Percentiles rank a stretch among this genome's conserved stretches.
phyloP scores from a whole-genome alignment of 1,284 basidiomycete genomes.

The Tilletia horrida region DNA sequence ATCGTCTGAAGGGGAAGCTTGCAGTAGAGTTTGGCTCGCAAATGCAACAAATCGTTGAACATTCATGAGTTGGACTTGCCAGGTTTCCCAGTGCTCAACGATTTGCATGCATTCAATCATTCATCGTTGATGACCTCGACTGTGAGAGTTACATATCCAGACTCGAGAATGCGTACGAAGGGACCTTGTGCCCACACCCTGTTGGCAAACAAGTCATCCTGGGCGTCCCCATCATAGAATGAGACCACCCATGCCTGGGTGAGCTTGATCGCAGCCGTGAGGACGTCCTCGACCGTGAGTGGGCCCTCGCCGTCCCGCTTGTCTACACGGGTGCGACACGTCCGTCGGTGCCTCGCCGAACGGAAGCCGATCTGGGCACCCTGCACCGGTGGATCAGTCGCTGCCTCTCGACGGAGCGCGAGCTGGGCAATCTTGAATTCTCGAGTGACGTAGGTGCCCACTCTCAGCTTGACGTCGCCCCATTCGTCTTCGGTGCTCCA shows the following conservation, averaged over 20 bases:
- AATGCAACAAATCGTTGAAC: no score
- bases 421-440: not conserved
- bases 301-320: not conserved
- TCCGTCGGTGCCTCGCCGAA: no score
- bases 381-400: no score
- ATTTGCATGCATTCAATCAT: no score
- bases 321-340: not conserved
- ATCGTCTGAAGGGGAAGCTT: no score
- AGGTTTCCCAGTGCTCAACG: no score
- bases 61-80: no score
- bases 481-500: not conserved
- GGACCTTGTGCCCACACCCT: not conserved
- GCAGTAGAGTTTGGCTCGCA: no score
- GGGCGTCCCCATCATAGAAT: not conserved
- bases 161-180: not conserved
- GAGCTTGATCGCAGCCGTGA: not conserved
- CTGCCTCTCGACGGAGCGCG: not conserved
- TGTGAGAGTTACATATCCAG: not conserved
- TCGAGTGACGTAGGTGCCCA: not conserved
- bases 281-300: not conserved
- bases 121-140: not conserved
- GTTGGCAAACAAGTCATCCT: not conserved
- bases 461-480: not conserved
- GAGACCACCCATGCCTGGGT: not conserved
- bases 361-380: no score